Conservation (phyloP, 2,329 filamentous ascomycete species). For the Hypoxylon sp. region DNA sequence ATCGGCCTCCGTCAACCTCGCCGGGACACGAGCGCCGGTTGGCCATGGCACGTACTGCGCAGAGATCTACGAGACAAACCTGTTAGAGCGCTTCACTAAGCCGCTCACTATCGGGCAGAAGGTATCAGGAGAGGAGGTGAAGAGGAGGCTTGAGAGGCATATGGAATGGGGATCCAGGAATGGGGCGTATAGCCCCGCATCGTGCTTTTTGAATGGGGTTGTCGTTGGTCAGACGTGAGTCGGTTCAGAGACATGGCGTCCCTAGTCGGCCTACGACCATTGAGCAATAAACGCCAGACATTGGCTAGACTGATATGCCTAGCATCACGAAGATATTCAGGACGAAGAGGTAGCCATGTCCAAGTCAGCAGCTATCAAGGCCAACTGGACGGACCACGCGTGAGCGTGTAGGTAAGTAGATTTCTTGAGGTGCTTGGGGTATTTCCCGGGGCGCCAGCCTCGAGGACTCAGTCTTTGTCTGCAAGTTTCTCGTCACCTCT, state of each 20-base stretch:
- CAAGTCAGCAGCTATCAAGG: constrained; percentile 4
- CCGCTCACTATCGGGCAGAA: constrained; percentile 12
- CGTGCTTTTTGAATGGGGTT: constrained; percentile 23
- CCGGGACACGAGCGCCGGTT: constrained; percentile 23
- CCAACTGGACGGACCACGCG: background rate
- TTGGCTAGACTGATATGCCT: constrained; percentile 20
- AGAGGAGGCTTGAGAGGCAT: constrained; percentile 25
- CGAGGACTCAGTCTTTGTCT: no score
- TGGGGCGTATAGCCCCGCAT: constrained; percentile 39
- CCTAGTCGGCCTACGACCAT: constrained; percentile 23
- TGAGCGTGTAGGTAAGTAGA: constrained; percentile 3
- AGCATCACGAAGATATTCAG: constrained; percentile 1
- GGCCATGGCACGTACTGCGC: constrained; percentile 28
- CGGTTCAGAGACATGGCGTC: constrained; percentile 23
- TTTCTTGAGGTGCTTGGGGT: no score
- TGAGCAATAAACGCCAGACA: constrained; percentile 35
- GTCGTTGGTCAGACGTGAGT: constrained; percentile 28
- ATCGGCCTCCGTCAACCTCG: constrained; percentile 33
- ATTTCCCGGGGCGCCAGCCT: no score
- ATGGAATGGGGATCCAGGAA: constrained; percentile 39
- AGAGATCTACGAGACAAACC: constrained; percentile 36
- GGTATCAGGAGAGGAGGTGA: constrained; percentile 10
- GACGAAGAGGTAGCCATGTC: constrained; percentile 7
- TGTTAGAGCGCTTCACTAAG: constrained; percentile 30
- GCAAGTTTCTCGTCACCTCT: no score